These are phyloP conservation scores for Cadophora sp. DNA, from an alignment of 2,329 filamentous ascomycete species.

Conservation along the genomic window DNA sequence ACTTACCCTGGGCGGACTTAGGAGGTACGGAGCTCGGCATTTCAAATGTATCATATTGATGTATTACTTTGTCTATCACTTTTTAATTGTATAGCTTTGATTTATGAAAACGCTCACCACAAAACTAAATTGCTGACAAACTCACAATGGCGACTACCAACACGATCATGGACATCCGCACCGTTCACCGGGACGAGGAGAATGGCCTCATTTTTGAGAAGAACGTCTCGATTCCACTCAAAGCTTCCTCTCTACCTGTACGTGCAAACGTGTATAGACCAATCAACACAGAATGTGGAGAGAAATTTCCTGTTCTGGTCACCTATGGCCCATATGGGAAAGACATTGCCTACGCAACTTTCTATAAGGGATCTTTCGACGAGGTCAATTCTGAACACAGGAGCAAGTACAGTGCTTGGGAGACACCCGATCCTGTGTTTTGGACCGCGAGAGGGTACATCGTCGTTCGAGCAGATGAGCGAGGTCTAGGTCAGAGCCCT, in stretches of 20 bases:
- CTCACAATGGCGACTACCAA: slow-evolving; percentile 6
- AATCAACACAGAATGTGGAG: slow-evolving; percentile 46
- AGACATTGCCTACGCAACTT: too few species aligned
- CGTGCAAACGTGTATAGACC: slow-evolving; percentile 48
- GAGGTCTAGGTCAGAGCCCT: too few species aligned
- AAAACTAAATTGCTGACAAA: not conserved
- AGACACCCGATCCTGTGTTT: too few species aligned
- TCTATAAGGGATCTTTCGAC: too few species aligned
- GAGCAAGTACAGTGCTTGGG: too few species aligned
- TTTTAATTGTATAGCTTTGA: not conserved
- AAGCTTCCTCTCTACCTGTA: not conserved
- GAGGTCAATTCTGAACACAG: too few species aligned
- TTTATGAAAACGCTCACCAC: not conserved
- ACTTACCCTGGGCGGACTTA: not conserved
- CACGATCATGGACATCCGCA: slow-evolving; percentile 13
- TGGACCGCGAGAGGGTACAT: too few species aligned
- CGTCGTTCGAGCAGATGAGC: too few species aligned
- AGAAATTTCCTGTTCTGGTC: slow-evolving; percentile 64
- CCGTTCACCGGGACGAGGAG: slow-evolving; percentile 5
- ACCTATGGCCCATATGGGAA: slow-evolving; percentile 55
- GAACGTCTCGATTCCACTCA: slow-evolving; percentile 50
- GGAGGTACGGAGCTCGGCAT: not conserved
- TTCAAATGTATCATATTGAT: not conserved
- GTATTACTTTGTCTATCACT: not conserved
- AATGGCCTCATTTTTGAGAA: slow-evolving; percentile 50